Evolutionary conservation across 192 early-diverging fungal genomes (phyloP).

Genomic region (Coemansia sp.): DNA sequence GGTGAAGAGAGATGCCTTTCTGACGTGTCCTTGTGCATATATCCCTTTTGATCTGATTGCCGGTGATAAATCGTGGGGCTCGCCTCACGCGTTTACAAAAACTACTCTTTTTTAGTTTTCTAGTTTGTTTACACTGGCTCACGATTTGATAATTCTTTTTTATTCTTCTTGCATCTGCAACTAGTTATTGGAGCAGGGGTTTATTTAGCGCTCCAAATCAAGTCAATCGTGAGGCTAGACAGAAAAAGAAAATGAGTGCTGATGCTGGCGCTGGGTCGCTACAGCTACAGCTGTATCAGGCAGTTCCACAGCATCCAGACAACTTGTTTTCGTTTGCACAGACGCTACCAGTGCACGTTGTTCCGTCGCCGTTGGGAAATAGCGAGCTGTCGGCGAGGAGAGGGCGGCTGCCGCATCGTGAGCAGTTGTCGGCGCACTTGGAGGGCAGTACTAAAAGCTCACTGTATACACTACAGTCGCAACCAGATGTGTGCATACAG

Average conservation of each 20-base stretch:
- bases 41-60: background rate
- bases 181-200: background rate
- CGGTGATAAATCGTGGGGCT: background rate
- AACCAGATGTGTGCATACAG: constrained; percentile 46
- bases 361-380: constrained; percentile 26
- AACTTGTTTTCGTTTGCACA: constrained; percentile 45
- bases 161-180: background rate
- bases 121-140: constrained; percentile 1
- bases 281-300: constrained; percentile 45
- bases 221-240: constrained; percentile 1
- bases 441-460: constrained; percentile 22
- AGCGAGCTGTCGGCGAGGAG: background rate
- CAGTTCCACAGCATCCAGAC: constrained; percentile 41
- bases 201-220: background rate
- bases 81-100: background rate
- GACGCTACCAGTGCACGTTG: constrained; percentile 24
- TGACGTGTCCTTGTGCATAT: background rate
- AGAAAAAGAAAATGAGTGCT: background rate
- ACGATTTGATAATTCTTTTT: background rate
- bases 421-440: constrained; percentile 37
- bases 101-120: background rate
- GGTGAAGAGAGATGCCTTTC: background rate
- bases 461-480: constrained; percentile 40
- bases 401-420: constrained; percentile 9
- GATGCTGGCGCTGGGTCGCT: constrained; percentile 1